These are phyloP conservation scores for Fistulifera pelliculosa DNA, from an alignment of 108 stramenopile species.

Conservation along the genomic window DNA sequence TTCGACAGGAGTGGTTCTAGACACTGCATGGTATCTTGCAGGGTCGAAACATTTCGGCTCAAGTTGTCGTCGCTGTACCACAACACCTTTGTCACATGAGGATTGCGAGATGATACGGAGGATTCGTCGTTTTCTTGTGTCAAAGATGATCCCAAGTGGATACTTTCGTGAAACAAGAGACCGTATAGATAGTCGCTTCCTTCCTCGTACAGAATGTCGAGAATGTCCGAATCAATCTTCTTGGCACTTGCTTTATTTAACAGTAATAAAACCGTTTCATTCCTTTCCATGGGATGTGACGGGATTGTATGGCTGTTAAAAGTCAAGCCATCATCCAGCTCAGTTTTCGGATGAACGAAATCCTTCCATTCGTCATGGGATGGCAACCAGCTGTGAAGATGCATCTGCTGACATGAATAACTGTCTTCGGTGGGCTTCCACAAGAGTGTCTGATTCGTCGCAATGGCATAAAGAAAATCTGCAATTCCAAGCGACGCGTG, in stretches of 20 bases:
- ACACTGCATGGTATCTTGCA: neutral
- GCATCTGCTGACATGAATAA: neutral
- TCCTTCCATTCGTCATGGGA: neutral
- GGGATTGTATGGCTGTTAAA: neutral
- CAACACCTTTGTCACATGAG: neutral
- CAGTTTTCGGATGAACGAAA: neutral
- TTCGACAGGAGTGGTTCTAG: neutral
- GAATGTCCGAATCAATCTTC: neutral
- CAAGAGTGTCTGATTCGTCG: neutral
- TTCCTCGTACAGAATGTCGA: neutral
- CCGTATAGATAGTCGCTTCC: neutral
- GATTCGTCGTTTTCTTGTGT: neutral
- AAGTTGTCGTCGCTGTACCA: too few relatives aligned
- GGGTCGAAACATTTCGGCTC: neutral
- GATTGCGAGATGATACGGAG: neutral
- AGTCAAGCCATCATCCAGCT: neutral
- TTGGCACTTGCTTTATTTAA: neutral
- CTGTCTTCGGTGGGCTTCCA: neutral
- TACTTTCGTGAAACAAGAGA: neutral
- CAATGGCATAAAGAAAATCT: neutral
- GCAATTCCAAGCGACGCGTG: neutral
- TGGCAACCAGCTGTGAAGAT: neutral
- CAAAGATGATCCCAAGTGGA: neutral
- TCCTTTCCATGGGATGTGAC: neutral
- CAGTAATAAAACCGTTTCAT: neutral